Evolutionary conservation across 768 basidiomycete genomes (phyloP).

Genomic region (Lactifluus volemus): DNA sequence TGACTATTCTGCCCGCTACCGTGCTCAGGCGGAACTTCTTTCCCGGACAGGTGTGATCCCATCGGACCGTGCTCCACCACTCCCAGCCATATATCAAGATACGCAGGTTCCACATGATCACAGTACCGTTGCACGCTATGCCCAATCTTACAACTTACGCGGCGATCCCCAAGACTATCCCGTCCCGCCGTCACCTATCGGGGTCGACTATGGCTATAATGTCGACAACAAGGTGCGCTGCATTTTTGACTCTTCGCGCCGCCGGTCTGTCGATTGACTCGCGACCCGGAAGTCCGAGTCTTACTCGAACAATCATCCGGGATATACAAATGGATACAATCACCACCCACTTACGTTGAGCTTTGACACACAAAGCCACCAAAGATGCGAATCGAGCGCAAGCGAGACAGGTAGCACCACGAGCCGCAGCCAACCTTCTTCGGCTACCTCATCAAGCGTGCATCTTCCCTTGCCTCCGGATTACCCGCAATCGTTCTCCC

Average conservation of each 20-base stretch:
- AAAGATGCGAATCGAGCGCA: conserved; percentile 23
- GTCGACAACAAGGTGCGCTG: conserved; percentile 16
- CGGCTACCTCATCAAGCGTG: conserved; percentile 42
- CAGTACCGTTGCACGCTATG: conserved; percentile 1
- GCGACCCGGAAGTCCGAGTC: conserved; percentile 3
- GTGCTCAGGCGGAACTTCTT: conserved; percentile 37
- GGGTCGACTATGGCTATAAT: conserved; percentile 15
- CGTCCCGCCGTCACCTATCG: conserved; percentile 6
- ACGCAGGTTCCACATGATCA: conserved; percentile 13
- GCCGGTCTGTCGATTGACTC: conserved; percentile 4
- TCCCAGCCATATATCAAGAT: conserved; percentile 17
- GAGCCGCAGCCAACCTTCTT: conserved; percentile 41
- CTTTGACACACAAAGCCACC: conserved; percentile 19
- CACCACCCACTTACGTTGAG: conserved; percentile 16
- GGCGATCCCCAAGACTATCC: conserved; percentile 12
- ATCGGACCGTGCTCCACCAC: conserved; percentile 6
- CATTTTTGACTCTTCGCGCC: neutral
- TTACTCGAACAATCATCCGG: neutral
- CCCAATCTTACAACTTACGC: conserved; percentile 3
- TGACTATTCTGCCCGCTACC: conserved; percentile 41
- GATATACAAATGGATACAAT: conserved; percentile 10
- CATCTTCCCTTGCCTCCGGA: conserved; percentile 38
- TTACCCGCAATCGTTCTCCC: conserved; percentile 20
- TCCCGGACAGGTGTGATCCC: conserved; percentile 28
- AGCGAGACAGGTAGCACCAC: conserved; percentile 38